Percentiles rank a stretch among this genome's conserved stretches.
phyloP scores from a whole-genome alignment of 2,329 filamentous ascomycete species.

The Fusarium sacchari region DNA sequence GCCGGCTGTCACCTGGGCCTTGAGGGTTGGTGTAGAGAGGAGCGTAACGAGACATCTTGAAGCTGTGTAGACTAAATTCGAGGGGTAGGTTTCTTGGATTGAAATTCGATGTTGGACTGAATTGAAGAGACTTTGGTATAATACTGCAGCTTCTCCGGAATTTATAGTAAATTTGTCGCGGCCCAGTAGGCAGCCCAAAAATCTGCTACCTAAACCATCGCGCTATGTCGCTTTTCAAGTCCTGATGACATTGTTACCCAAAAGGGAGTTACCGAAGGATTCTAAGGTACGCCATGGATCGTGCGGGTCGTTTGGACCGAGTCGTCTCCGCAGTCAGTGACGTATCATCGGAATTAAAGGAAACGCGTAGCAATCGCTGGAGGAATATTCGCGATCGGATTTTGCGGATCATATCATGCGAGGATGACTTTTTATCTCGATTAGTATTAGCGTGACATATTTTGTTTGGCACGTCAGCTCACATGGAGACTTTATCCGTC shows the following conservation, averaged over 20 bases:
- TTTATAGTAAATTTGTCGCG: neutral
- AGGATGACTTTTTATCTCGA: slow-evolving; percentile 9
- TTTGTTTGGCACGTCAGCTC: neutral
- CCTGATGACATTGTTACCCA: neutral
- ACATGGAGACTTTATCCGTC: neutral
- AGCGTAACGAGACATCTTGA: slow-evolving; percentile 2
- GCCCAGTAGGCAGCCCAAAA: too few relatives aligned
- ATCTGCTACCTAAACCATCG: too few relatives aligned
- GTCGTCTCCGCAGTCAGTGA: neutral
- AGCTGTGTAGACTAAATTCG: neutral
- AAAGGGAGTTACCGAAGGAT: neutral
- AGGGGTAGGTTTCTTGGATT: rapidly evolving
- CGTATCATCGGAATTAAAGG: neutral
- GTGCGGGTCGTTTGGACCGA: neutral
- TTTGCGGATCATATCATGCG: neutral
- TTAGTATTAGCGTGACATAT: neutral
- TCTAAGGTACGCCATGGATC: too few relatives aligned
- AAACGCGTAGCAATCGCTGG: neutral
- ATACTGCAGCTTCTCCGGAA: neutral
- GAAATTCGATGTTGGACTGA: neutral
- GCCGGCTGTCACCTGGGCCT: neutral
- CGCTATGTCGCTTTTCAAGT: neutral
- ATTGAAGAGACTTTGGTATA: neutral
- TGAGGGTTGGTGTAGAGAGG: neutral
- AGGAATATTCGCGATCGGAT: neutral